These are phyloP conservation scores for Acrocalymma vagum DNA, from an alignment of 2,329 filamentous ascomycete species.

Conservation along the genomic window DNA sequence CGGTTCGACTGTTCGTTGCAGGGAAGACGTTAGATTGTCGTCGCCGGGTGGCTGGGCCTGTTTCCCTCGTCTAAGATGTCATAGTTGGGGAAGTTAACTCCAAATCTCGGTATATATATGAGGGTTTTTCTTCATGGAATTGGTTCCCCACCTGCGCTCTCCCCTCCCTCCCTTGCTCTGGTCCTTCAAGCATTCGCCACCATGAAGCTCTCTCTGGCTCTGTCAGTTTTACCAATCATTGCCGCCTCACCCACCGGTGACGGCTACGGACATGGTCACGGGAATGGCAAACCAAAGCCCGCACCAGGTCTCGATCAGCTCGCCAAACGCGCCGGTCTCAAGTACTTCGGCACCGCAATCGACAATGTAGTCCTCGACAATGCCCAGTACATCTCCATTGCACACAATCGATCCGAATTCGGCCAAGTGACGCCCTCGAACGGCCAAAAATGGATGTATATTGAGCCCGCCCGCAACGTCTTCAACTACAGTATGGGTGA, in stretches of 20 bases:
- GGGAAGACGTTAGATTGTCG: slow-evolving; percentile 12
- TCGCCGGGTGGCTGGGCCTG: slow-evolving; percentile 17
- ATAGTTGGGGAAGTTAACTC: slow-evolving; percentile 3
- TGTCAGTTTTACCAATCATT: slow-evolving; percentile 25
- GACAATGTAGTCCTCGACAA: slow-evolving; percentile 61
- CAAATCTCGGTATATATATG: slow-evolving; percentile 15
- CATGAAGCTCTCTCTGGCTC: slow-evolving; percentile 34
- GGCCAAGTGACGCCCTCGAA: slow-evolving; percentile 73
- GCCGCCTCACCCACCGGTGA: slow-evolving; percentile 24
- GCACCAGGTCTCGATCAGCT: slow-evolving; percentile 58
- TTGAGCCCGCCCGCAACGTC: slow-evolving; percentile 63
- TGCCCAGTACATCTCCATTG: slow-evolving; percentile 62
- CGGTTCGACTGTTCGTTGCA: slow-evolving; percentile 28
- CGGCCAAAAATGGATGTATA: slow-evolving; percentile 70
- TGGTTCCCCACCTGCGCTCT: slow-evolving; percentile 1
- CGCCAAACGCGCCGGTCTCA: slow-evolving; percentile 63
- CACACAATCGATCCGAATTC: slow-evolving; percentile 66
- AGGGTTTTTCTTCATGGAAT: too few species aligned
- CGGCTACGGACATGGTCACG: slow-evolving; percentile 3
- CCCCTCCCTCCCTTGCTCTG: background rate
- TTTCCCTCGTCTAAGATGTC: slow-evolving; percentile 5
- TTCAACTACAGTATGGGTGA: slow-evolving; percentile 70
- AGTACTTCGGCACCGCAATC: slow-evolving; percentile 67
- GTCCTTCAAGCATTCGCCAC: slow-evolving; percentile 14
- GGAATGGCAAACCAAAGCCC: slow-evolving; percentile 12